Evolutionary conservation across 2,329 filamentous ascomycete genomes (phyloP).

Genomic region (Zopfia rhizophila): DNA sequence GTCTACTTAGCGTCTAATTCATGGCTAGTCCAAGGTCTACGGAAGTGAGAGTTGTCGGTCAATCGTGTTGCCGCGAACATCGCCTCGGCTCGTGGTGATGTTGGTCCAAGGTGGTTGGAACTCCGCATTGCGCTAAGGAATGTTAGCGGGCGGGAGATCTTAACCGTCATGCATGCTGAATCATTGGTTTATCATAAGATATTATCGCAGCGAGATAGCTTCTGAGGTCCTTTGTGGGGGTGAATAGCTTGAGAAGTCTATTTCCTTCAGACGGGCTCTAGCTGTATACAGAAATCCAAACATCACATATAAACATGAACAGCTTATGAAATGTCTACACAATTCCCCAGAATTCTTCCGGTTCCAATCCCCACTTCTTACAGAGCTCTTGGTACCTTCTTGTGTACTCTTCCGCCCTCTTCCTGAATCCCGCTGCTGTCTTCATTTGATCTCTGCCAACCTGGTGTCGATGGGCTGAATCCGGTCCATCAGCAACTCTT

Average conservation of each 20-base stretch:
- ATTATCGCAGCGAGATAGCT: no score
- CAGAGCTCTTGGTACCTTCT: slow-evolving; percentile 48
- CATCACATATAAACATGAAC: background rate
- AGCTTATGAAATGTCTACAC: slow-evolving; percentile 22
- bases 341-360: slow-evolving; percentile 43
- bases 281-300: slow-evolving; percentile 2
- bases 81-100: slow-evolving; percentile 7
- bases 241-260: background rate
- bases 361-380: slow-evolving; percentile 44
- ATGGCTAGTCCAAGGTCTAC: no score
- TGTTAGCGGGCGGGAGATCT: slow-evolving; percentile 22
- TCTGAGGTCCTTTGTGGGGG: no score
- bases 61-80: no score
- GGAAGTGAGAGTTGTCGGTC: no score
- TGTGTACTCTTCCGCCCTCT: slow-evolving; percentile 49
- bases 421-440: slow-evolving; percentile 47
- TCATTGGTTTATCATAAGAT: slow-evolving; percentile 1
- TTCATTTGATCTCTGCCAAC: slow-evolving; percentile 56
- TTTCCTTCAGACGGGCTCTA: background rate
- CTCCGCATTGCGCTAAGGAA: slow-evolving; percentile 21
- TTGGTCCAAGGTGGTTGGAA: no score
- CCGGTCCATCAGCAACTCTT: slow-evolving; percentile 55
- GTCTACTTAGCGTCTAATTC: no score
- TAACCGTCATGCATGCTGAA: slow-evolving; percentile 25
- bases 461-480: slow-evolving; percentile 55